Evolutionary conservation across 768 basidiomycete genomes (phyloP), one percentile per base, ranked within the genome.

Genomic region (Chiua virens): DNA sequence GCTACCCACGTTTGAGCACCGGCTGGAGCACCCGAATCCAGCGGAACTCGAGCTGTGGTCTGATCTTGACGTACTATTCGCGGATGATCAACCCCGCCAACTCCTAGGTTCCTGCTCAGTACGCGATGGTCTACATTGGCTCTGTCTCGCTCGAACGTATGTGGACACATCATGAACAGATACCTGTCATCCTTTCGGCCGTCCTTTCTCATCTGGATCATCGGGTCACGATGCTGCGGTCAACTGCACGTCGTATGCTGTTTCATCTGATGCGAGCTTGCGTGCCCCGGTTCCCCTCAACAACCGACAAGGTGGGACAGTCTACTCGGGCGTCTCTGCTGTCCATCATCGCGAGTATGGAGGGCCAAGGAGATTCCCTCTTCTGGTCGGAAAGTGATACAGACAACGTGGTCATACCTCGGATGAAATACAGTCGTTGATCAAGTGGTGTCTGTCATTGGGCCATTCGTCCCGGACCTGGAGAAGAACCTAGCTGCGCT

Each of bases 211-310:
- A 95, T 63, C 72, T 92, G 40, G 94, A 95, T 62, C 86, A 95
- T 59, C 82, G 87, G 6, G 72, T 78, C 27, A 69, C 78, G 1
- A 86, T 85, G 55, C 73, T 97, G 20, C 86, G 88, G 38, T 74
- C 79, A 36, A 79, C 85, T 23, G 85, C 87, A 25, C 86, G 83
- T 49, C 77, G 75, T n/a, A 86, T 92, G 79, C 76, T 96, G 13
- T 89, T 95, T 70, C 92, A 93, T 59, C 60, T 92, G 4, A 72
- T 96, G 43, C 86, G 91, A 10, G 79, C 90, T 17, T 94, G 92
- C 81, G 79, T 83, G 17, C 83, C 88, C 5, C 85, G 86, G 3
- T 89, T 89, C 61, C 83, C 87, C 53, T 82, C 87, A 57, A 64
- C 89, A n/a, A 70, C 77, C 4, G 86, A 90, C 52, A 79, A 83